Base-by-base conservation (phyloP, 1,139 yeast genomes). In the Magnusiomyces ingens region DNA sequence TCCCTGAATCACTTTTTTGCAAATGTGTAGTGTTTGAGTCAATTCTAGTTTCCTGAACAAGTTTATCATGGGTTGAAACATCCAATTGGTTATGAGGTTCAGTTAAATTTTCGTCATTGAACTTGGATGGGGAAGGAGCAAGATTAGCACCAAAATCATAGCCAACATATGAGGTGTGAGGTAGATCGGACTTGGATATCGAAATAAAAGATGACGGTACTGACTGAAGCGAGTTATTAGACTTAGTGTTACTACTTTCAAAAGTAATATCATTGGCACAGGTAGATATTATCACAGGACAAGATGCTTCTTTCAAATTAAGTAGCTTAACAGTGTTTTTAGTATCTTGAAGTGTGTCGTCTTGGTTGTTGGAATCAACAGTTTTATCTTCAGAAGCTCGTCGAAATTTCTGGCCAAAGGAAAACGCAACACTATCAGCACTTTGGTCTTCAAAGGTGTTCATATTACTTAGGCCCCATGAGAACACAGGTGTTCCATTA, bases 341-440 rank as follows among this genome's bases (percentile, higher is more conserved):
- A 6, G 40, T 36, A 13, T 36, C 40, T n/a, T 36, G 40, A 4
- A 4, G 8, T 5, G 4, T 36, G 3, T 12, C 40, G 2, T 32
- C 5, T n/a, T 18, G 21, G 6, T 44, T 42, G 29, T 18, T 26
- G 12, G 45, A 15, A 19, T 48, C 35, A 18, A 51, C 45, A 49
- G 60, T 59, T 49, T 61, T 64, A 42, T 60, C 57, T 48, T 64
- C 69, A 18, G 32, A 21, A 19, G 32, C 17, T 3, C 12, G 32
- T 21, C 13, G 15, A 42, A 42, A 42, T 42, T 22, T 15, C 21
- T 48, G 45, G 2, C 50, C 50, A 48, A 48, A 48, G 15, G 50
- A 21, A 18, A 48, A 48, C 10, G 50, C 26, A 15, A 48, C 50
- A 48, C 38, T 48, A 13, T n/a, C 22, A 19, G 22, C 45, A 3